A percentile compares a stretch with the other conserved stretches of the same genome.
Conservation (phyloP, 495 filamentous ascomycete genomes). For the Aspergillus leporis region DNA sequence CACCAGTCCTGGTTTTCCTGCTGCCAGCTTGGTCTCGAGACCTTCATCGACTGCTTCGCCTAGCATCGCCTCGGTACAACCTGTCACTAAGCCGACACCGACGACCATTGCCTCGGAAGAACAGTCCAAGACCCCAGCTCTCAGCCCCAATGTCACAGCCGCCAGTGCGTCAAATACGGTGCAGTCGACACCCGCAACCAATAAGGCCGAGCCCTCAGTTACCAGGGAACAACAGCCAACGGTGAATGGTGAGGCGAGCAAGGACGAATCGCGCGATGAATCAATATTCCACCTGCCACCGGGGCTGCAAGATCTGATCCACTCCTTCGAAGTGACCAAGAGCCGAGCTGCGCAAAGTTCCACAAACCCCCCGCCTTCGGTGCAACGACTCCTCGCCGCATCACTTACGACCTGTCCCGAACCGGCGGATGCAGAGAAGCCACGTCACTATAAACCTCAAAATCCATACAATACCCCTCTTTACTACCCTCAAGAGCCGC, state of each 20-base stretch:
- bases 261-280: constrained; percentile 45
- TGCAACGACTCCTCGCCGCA: constrained; percentile 67
- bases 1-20: constrained; percentile 46
- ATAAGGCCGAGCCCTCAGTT: constrained; percentile 40
- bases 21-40: constrained; percentile 44
- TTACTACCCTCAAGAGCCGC: constrained; percentile 89
- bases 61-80: constrained; percentile 54
- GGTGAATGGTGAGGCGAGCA: constrained; percentile 40
- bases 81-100: constrained; percentile 42
- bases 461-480: constrained; percentile 74
- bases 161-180: constrained; percentile 33
- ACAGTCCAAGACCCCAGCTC: constrained; percentile 52
- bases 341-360: constrained; percentile 51
- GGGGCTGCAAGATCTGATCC: constrained; percentile 82
- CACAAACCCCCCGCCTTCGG: constrained; percentile 55
- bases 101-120: constrained; percentile 39
- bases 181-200: constrained; percentile 43
- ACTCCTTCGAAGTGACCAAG: constrained; percentile 85
- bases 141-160: constrained; percentile 35
- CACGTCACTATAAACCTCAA: constrained; percentile 79
- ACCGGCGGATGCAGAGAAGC: constrained; percentile 74
- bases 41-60: constrained; percentile 55
- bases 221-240: constrained; percentile 34
- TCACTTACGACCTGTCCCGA: constrained; percentile 74
- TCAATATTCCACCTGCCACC: constrained; percentile 95